Evolutionary conservation across 78 protist genomes (phyloP).

Genomic region (Dictyostelium firmibasis): DNA sequence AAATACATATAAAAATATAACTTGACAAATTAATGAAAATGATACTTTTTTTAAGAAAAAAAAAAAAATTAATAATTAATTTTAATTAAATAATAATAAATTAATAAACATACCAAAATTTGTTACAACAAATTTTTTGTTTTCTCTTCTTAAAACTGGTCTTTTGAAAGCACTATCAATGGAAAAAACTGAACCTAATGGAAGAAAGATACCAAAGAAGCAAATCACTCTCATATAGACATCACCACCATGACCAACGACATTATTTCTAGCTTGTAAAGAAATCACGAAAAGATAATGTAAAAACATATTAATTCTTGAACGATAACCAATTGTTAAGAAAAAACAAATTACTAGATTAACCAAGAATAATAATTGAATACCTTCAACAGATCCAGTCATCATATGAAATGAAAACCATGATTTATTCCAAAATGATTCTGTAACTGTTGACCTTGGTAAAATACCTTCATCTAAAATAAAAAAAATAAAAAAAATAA

Average conservation of each 20-base stretch:
- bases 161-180: conserved; percentile 65
- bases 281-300: conserved; percentile 40
- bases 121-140: background rate
- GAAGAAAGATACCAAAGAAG: conserved; percentile 52
- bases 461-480: conserved; percentile 58
- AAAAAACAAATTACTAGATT: conserved; percentile 18
- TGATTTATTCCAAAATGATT: conserved; percentile 3
- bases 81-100: background rate
- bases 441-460: conserved; percentile 33
- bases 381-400: conserved; percentile 27
- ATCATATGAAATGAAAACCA: conserved; percentile 59
- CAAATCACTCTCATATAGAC: conserved; percentile 39
- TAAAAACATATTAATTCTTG: conserved; percentile 51
- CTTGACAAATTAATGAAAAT: conserved; percentile 51
- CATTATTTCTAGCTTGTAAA: conserved; percentile 55
- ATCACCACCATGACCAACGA: conserved; percentile 73
- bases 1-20: conserved; percentile 53
- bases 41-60: background rate
- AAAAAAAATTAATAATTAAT: background rate
- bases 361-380: conserved; percentile 22
- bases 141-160: conserved; percentile 20
- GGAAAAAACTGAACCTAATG: conserved; percentile 43
- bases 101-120: conserved; percentile 13
- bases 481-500: background rate
- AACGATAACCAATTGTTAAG: conserved; percentile 13